Base-by-base conservation (phyloP, 2,329 filamentous ascomycete species). In the Amylocarpus encephaloides region DNA sequence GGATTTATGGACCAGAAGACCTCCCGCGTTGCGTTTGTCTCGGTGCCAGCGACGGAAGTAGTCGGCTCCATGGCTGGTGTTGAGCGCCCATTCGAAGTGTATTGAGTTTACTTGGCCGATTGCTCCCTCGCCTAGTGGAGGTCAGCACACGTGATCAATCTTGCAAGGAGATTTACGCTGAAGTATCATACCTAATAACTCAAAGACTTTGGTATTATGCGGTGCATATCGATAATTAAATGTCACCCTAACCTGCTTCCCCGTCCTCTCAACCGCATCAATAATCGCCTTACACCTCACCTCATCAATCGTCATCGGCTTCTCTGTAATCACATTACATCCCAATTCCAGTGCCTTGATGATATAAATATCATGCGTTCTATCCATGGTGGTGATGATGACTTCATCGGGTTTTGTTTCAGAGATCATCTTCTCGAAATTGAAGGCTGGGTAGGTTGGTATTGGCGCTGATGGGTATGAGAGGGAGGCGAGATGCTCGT, bases 201-300 rank as follows among this genome's bases (percentile, higher is more conserved):
- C 73, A 52, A 71, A 75, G 1, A 83, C 70, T 53, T 76, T 79
- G 12, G 78, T 83, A 64, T 83, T 80, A 65, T 82, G 80, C n/a
- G 79, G 79, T 35, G 79, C 79, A 59, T 82, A 83, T 18, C 79
- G 75, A 66, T 83, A 83, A 66, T 83, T 83, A 70, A 83, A 83
- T 0, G 76, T 77, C 0, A 83, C 79, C 13, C 79, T 72, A 3
- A 82, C 71, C 35, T 71, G 70, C 11, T 66, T 64, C 2, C 69
- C 68, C 0, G 75, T 78, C 15, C 71, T 67, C 45, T 75, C 70
- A 13, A 78, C 78, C 11, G 77, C 74, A 54, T 72, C 70, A 54
- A 81, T 72, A 51, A 83, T 82, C 44, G 72, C 69, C 6, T 65
- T 68, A 64, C 77, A 80, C 2, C 77, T 72, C 1, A 72, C 69